Percentiles rank a stretch among this genome's conserved stretches.
These are phyloP conservation scores for Rhododendron henanense DNA, from an alignment of 148 eudicot genomes.

Conservation along the genomic window DNA sequence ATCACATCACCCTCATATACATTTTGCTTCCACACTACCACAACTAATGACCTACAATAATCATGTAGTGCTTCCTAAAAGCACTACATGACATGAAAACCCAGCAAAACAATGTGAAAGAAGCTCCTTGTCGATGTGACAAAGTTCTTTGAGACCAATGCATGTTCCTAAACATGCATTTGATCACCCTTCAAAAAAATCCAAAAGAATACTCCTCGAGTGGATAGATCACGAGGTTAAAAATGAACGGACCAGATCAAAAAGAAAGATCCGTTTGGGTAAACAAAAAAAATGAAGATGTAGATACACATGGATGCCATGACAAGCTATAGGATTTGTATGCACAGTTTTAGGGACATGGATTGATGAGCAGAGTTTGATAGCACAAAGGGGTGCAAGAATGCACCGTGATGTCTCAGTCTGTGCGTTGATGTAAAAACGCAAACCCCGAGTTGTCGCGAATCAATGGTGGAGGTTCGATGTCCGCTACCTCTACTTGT, in stretches of 20 bases:
- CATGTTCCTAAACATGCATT: conserved; percentile 19
- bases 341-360: conserved; percentile 21
- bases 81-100: conserved; percentile 1
- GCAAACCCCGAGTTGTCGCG: conserved; percentile 90
- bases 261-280: conserved; percentile 5
- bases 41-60: conserved; percentile 10
- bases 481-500: conserved; percentile 57
- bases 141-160: conserved; percentile 19
- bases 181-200: not conserved
- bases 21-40: conserved; percentile 13
- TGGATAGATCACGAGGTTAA: conserved; percentile 13
- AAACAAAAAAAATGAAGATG: conserved; percentile 8
- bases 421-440: conserved; percentile 63
- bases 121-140: conserved; percentile 24
- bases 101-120: not conserved
- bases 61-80: not conserved
- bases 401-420: conserved; percentile 18
- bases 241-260: conserved; percentile 23
- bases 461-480: conserved; percentile 81
- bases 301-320: conserved; percentile 9
- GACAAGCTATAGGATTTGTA: conserved; percentile 11
- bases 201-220: conserved; percentile 26
- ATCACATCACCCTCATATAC: conserved; percentile 8
- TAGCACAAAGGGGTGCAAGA: not conserved
- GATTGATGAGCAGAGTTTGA: conserved; percentile 9